Evolutionary conservation across 139 green algal species (phyloP).

Genomic region (Chlamydomonas sp.): DNA sequence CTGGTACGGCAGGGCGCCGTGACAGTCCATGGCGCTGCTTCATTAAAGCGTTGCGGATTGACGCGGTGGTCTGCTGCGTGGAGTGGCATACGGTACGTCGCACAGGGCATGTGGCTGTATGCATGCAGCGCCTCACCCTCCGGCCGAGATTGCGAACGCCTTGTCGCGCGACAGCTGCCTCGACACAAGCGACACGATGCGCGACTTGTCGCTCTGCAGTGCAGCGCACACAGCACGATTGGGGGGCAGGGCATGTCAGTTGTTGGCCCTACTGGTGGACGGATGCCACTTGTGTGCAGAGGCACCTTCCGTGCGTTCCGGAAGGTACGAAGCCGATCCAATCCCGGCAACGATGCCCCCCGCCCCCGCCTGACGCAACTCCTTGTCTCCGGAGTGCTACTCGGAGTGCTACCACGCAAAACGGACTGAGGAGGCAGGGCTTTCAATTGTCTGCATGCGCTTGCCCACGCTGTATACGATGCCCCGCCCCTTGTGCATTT

Average conservation of each 20-base stretch:
- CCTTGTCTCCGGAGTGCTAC: no score
- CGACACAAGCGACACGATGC: constrained; percentile 17
- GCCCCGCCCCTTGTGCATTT: no score
- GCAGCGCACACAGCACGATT: neutral
- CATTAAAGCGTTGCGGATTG: no score
- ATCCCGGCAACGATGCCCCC: no score
- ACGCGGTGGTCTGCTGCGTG: neutral
- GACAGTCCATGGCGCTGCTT: neutral
- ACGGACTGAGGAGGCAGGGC: no score
- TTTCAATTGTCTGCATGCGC: no score
- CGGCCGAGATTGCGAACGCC: neutral
- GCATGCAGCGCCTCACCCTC: neutral
- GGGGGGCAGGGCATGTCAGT: neutral
- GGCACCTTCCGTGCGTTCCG: neutral
- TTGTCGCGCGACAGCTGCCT: neutral
- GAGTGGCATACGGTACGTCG: neutral
- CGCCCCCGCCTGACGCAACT: no score
- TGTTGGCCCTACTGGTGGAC: neutral
- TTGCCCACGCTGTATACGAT: no score
- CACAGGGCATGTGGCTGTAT: no score
- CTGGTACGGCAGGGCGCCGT: neutral
- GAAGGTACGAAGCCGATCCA: no score
- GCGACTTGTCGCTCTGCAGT: constrained; percentile 10
- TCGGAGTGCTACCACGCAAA: no score
- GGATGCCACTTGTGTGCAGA: neutral